phyloP scores from a whole-genome alignment of 1,284 basidiomycete species.

The Irpex sp. region DNA sequence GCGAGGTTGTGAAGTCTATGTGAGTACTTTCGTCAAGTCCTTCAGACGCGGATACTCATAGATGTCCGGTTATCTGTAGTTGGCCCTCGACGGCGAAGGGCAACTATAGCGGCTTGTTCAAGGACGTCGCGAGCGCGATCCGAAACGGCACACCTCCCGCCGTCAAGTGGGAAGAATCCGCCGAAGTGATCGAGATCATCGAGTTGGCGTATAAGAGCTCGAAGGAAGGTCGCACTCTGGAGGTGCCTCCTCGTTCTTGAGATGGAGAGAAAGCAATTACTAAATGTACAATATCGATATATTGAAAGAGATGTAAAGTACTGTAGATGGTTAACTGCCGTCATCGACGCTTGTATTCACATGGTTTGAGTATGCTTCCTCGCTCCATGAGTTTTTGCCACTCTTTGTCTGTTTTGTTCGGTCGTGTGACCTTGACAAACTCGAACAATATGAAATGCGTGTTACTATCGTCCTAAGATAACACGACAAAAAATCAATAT shows the following conservation, averaged over 20 bases:
- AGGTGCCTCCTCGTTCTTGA: conserved; percentile 24
- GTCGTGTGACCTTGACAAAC: conserved; percentile 66
- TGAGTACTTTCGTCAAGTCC: conserved; percentile 29
- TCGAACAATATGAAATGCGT: conserved; percentile 89
- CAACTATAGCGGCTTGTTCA: conserved; percentile 59
- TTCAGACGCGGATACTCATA: background rate
- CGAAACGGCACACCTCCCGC: conserved; percentile 46
- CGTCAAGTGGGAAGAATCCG: conserved; percentile 71
- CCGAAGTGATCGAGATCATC: conserved; percentile 68
- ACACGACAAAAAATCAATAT: background rate
- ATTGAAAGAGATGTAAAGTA: background rate
- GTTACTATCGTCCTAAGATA: conserved; percentile 68
- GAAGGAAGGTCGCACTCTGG: conserved; percentile 51
- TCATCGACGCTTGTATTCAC: conserved; percentile 94
- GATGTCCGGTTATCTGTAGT: conserved; percentile 28
- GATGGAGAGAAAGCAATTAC: background rate
- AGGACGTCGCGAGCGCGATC: conserved; percentile 62
- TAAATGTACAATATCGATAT: background rate
- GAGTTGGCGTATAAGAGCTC: conserved; percentile 67
- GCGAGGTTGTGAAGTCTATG: conserved; percentile 44
- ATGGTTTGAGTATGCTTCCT: conserved; percentile 79
- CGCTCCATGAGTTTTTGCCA: conserved; percentile 61
- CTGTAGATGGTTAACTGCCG: background rate
- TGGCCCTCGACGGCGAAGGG: conserved; percentile 65
- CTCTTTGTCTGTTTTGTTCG: conserved; percentile 50